Base-by-base conservation (phyloP, 371 early-diverging fungal species). In the Mortierella sp. region DNA sequence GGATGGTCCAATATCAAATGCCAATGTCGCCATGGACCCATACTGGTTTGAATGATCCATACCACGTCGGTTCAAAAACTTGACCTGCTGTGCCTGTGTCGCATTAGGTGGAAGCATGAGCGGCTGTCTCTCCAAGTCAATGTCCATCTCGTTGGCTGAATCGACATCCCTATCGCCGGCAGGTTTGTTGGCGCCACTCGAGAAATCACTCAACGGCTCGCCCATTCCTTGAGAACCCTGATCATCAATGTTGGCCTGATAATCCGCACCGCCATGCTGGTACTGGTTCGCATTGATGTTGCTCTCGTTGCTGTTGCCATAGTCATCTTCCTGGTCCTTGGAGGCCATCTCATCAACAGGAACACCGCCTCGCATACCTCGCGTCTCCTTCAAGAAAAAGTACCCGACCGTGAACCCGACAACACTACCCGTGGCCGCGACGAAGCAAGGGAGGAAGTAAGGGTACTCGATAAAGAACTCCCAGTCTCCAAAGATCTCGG, bases 381-480 rank as follows among this genome's bases (percentile, higher is more conserved):
- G 81, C 3, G 97, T 96, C 83, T 98, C 98, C 57, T 96, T 92
- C 48, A 97, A 86, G 72, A 88, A 94, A 59, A 95, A 90, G 16
- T 91, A 83, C 1, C 95, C 96, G 34, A 95, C 85, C 0, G 93
- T 71, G 31, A 93, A 90, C 9, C 96, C 96, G 70, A 92, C 74
- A 3, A 91, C 54, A 70, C 93, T 90, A 8, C 96, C 89, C 9
- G 82, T 71, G 2, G 95, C 90, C 10, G 95, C 92, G 16, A 95
- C 91, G 13, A 94, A 86, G 80, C 97, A 97, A 0, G 98, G 98
- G 13, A 98, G 90, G 67, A 96, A 92, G 78, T 97, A 97, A 5
- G 97, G 98, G 75, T 93, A 95, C 9, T 84, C 79, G 6, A 82
- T 87, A 54, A 97, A 91, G 59, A 97, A 89, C 43, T 83, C 78